A percentile compares a stretch with the other conserved stretches of the same genome.
Conservation (phyloP, 345 rosid genomes). For the Angophora floribunda region DNA sequence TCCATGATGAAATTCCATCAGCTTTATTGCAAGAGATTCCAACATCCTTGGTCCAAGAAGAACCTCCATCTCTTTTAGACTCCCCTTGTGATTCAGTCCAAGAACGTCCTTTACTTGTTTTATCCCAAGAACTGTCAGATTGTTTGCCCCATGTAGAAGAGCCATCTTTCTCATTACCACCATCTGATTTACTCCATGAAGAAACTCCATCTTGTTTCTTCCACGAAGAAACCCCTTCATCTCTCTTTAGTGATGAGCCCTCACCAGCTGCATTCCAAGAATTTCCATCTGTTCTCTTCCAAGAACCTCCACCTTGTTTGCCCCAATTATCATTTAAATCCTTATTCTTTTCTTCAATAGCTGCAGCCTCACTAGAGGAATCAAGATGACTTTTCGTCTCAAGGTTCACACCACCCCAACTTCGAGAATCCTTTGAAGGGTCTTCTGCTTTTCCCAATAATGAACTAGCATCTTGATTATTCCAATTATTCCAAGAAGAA, state of each 20-base stretch:
- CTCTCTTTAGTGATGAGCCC: neutral
- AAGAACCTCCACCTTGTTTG: neutral
- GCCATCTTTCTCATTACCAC: neutral
- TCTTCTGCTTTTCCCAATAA: neutral
- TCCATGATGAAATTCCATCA: constrained; percentile 5
- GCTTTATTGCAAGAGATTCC: neutral
- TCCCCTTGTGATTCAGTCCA: neutral
- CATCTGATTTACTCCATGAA: neutral
- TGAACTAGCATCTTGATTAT: constrained; percentile 2
- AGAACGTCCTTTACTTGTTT: constrained; percentile 3
- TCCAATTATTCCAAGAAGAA: constrained; percentile 11
- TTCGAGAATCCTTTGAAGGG: neutral
- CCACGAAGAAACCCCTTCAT: neutral
- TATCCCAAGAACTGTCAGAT: constrained; percentile 2
- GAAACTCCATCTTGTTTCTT: neutral
- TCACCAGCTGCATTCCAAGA: neutral
- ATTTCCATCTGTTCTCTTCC: neutral
- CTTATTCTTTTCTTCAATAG: neutral
- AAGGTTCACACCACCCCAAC: neutral
- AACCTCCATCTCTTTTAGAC: neutral
- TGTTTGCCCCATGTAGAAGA: neutral
- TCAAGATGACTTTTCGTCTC: neutral
- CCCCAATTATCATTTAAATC: neutral
- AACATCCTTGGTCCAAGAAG: neutral
- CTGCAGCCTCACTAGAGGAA: neutral